phyloP scores from a whole-genome alignment of 768 basidiomycete species.

The Tricholoma bakamatsutake region DNA sequence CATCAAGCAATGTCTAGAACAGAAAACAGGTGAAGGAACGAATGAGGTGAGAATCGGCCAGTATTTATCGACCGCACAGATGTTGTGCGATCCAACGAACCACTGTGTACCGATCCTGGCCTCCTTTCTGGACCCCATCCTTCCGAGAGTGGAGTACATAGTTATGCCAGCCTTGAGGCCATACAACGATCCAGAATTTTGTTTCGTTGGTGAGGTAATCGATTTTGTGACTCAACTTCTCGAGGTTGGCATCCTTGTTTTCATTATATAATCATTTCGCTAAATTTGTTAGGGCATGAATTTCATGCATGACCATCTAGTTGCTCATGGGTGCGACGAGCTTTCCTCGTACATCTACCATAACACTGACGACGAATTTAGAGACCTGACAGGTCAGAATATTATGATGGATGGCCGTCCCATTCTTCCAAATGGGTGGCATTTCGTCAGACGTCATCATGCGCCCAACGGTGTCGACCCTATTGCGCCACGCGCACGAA shows the following conservation, averaged over 20 bases:
- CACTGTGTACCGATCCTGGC: not conserved
- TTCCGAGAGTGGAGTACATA: conserved; percentile 12
- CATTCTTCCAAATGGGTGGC: conserved; percentile 29
- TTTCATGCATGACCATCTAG: conserved; percentile 25
- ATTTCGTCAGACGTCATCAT: conserved; percentile 24
- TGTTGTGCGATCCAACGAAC: conserved; percentile 2
- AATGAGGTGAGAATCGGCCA: conserved; percentile 8
- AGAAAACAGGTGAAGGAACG: not conserved
- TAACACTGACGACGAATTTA: not conserved
- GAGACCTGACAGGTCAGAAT: conserved; percentile 26
- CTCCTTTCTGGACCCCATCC: conserved; percentile 10
- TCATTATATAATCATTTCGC: not conserved
- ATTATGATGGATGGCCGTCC: conserved; percentile 33
- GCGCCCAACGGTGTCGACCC: conserved; percentile 25
- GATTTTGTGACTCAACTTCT: conserved; percentile 27
- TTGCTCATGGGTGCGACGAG: conserved; percentile 22
- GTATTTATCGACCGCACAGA: conserved; percentile 5
- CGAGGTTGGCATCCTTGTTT: conserved; percentile 1
- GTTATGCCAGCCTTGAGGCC: conserved; percentile 34
- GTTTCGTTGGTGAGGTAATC: conserved; percentile 20
- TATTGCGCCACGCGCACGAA: conserved; percentile 23
- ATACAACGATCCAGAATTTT: conserved; percentile 29
- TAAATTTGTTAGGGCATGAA: conserved; percentile 18
- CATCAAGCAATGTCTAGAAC: conserved; percentile 6
- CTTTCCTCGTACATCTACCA: not conserved